Evolutionary conservation across 2,329 filamentous ascomycete species (phyloP).

Genomic region (Calonectria hongkongensis): DNA sequence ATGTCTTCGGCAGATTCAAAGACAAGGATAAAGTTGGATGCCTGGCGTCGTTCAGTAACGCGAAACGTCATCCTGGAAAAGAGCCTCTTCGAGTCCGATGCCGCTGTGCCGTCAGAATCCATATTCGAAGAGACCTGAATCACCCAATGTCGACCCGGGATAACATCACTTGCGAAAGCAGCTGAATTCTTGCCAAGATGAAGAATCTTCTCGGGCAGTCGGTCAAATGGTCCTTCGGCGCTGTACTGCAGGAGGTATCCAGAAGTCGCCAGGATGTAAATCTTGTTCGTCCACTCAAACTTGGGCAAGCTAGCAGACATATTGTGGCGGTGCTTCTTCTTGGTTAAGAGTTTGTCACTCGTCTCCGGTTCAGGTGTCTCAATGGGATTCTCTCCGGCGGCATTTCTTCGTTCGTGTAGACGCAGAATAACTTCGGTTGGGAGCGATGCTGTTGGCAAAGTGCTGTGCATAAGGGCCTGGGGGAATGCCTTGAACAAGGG

Average conservation of each 20-base stretch:
- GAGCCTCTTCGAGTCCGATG: slow-evolving; percentile 75
- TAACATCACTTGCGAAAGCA: slow-evolving; percentile 86
- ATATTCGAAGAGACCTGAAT: slow-evolving; percentile 82
- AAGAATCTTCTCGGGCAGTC: slow-evolving; percentile 83
- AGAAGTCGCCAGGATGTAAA: slow-evolving; percentile 82
- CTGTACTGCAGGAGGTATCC: slow-evolving; percentile 86
- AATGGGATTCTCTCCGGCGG: slow-evolving; percentile 44
- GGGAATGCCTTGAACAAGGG: slow-evolving; percentile 92
- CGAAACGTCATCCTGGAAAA: slow-evolving; percentile 79
- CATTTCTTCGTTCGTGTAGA: slow-evolving; percentile 70
- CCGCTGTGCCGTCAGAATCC: slow-evolving; percentile 72
- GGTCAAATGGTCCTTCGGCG: slow-evolving; percentile 81
- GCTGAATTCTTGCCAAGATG: slow-evolving; percentile 84
- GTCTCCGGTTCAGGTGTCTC: slow-evolving; percentile 40
- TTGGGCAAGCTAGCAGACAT: slow-evolving; percentile 64
- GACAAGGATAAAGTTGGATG: slow-evolving; percentile 81
- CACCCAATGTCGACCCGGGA: slow-evolving; percentile 88
- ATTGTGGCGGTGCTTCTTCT: slow-evolving; percentile 69
- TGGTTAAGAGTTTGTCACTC: slow-evolving; percentile 61
- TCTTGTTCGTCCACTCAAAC: slow-evolving; percentile 81
- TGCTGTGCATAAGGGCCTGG: slow-evolving; percentile 85
- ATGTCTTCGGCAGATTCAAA: slow-evolving; percentile 84
- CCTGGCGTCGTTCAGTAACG: slow-evolving; percentile 70
- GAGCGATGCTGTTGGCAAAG: slow-evolving; percentile 79
- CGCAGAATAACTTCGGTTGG: slow-evolving; percentile 82